Base-by-base conservation (phyloP, 2,329 filamentous ascomycete genomes). In the Talaromyces atroroseus region DNA sequence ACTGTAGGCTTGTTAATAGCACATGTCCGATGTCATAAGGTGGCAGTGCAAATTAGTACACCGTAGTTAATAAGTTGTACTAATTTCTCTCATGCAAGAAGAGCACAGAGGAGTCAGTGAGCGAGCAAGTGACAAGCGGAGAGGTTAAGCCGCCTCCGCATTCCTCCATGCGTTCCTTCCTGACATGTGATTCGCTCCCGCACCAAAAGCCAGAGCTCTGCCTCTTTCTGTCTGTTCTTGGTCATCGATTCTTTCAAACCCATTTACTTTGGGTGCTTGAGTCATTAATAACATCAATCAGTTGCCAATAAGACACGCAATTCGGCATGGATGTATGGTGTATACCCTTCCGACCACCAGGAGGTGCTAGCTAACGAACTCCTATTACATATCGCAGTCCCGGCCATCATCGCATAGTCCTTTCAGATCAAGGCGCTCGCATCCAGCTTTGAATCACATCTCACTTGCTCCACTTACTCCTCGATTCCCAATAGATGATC, bases 391-490 rank as follows among this genome's bases (percentile, higher is more conserved):
- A 10, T 44, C 18, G 18, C 40, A 57, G 55, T 36, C 36, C 38
- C 63, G 46, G 36, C 63, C 63, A 36, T 57, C 59, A 36, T 66
- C 66, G 23, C 62, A 63, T 32, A 59, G 62, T 53, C 63, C 65
- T 54, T 73, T 73, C 61, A 68, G 66, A 32, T 73, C 71, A 45
- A 78, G 79, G 49, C 81, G 82, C 56, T 84, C 82, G 50, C 80
- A 82, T 63, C 81, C 81, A 49, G 82, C 82, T 59, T 76, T 86
- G 52, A 73, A 80, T 62, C 78, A 83, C 64, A 76, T 85, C 59
- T 83, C 82, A 45, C 76, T 85, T n/a, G 80, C 82, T 63, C 83
- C 82, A 40, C 74, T 86, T 56, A 80, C 78, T 54, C 74, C 78
- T 50, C 76, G 75, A 66, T 81, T 80, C 63, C 78, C 78, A 20